These are phyloP conservation scores for Cyclostephanos invisitatus DNA, from an alignment of 108 stramenopile genomes.

Conservation along the genomic window DNA sequence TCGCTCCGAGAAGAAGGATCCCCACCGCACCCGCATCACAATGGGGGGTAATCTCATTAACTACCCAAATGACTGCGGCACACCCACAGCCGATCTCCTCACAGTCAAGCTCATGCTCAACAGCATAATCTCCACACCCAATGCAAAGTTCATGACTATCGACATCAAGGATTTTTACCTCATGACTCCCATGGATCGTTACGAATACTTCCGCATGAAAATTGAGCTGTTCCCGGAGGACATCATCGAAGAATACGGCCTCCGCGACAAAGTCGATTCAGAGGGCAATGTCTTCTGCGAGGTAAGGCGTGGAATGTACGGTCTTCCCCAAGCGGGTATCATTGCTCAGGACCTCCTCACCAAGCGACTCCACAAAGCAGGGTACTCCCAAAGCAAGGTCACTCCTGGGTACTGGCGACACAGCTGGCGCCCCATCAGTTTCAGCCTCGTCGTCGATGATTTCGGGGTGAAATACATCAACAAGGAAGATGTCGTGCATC, in stretches of 20 bases:
- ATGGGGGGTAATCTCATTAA: too few species aligned
- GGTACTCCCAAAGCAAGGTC: slow-evolving; percentile 11
- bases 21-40: too few species aligned
- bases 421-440: slow-evolving; percentile 1
- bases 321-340: too few species aligned
- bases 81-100: too few species aligned
- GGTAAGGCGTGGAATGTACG: slow-evolving; percentile 52
- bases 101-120: too few species aligned
- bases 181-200: too few species aligned
- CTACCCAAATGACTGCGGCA: too few species aligned
- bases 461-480: slow-evolving; percentile 16
- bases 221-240: slow-evolving; percentile 24
- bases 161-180: too few species aligned
- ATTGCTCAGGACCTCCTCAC: slow-evolving; percentile 40
- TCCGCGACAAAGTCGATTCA: slow-evolving; percentile 1
- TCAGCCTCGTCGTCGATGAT: slow-evolving; percentile 12
- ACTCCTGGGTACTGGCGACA: slow-evolving; percentile 24
- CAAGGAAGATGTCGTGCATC: background rate
- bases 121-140: too few species aligned
- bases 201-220: slow-evolving; percentile 1
- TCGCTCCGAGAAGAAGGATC: too few species aligned
- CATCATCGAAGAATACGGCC: slow-evolving; percentile 44
- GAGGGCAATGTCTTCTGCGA: slow-evolving; percentile 18
- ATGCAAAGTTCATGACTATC: too few species aligned
- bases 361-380: slow-evolving; percentile 16